Base-by-base conservation (phyloP, 306 rosid genomes). In the Cucurbita moschata region DNA sequence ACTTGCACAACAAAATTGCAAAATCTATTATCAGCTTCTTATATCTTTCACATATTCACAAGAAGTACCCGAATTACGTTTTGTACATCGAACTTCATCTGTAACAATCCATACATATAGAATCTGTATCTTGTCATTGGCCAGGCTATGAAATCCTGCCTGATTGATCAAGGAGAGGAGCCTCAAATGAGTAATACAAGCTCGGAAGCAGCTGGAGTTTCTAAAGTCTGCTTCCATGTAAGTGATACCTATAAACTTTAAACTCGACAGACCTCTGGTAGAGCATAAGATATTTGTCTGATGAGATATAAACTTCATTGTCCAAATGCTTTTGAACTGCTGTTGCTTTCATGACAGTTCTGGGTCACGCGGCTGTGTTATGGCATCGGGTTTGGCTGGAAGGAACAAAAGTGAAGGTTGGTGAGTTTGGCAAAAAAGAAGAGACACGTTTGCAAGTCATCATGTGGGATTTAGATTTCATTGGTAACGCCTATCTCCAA, bases 371-470 rank as follows among this genome's bases (percentile, higher is more conserved):
- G 16, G n/a, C 14, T 49, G 16, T 5, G 8, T 8, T 37, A 10
- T 62, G 69, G 52, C 52, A 42, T 11, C 6, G n/a, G 5, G 16
- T 18, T 10, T 40, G 37, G 9, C 10, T 40, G 5, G 37, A 66
- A 66, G 5, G 37, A 66, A 66, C 49, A 43, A 44, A 66, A 66
- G 54, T 8, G 35, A 65, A 44, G 52, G 51, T 63, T 64, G 72
- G 52, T 66, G 4, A 5, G n/a, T 43, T 66, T 18, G 72, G 18
- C 9, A 23, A 10, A 39, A 44, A 11, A 5, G 16, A 26, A 19
- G 53, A 46, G 71, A 65, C 71, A 65, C 71, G 53, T 65, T 40
- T 42, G 71, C 71, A 65, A 67, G 42, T 46, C 21, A 19, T 67
- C 56, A 67, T 67, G 73, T 47, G 56, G 15, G 72, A 44, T 44